Evolutionary conservation across 139 green algal species (phyloP).

Genomic region (Chlamydomonas sp.): DNA sequence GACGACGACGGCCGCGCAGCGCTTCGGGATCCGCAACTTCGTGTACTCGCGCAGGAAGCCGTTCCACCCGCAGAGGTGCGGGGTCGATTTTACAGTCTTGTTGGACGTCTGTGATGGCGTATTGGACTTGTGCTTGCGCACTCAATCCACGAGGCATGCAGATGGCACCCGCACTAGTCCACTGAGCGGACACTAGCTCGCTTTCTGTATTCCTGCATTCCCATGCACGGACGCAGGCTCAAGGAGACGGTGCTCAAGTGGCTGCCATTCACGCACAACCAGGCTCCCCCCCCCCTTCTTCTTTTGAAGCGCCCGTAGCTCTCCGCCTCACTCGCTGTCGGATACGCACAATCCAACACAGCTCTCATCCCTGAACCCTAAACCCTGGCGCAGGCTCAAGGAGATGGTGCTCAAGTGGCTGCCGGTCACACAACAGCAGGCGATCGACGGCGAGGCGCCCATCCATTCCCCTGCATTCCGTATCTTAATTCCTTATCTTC

Average conservation of each 20-base stretch:
- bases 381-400: slow-evolving; percentile 17
- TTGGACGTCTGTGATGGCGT: no score
- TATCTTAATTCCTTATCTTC: no score
- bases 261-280: background rate
- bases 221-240: no score
- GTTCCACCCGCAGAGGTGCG: slow-evolving; percentile 81
- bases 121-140: no score
- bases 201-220: no score
- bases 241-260: no score
- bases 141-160: no score
- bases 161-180: no score
- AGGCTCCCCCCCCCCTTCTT: background rate
- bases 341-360: background rate
- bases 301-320: no score
- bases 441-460: slow-evolving; percentile 41
- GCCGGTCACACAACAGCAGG: slow-evolving; percentile 69
- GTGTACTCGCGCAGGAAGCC: slow-evolving; percentile 75
- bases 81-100: no score
- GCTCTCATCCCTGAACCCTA: background rate
- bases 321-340: background rate
- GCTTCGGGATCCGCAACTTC: slow-evolving; percentile 85
- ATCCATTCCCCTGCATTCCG: no score
- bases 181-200: no score
- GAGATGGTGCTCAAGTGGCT: slow-evolving; percentile 60
- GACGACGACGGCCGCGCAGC: slow-evolving; percentile 36